Evolutionary conservation across 306 rosid species (phyloP), one percentile per base, ranked within the genome.

Genomic region (Vigna unguiculata): DNA sequence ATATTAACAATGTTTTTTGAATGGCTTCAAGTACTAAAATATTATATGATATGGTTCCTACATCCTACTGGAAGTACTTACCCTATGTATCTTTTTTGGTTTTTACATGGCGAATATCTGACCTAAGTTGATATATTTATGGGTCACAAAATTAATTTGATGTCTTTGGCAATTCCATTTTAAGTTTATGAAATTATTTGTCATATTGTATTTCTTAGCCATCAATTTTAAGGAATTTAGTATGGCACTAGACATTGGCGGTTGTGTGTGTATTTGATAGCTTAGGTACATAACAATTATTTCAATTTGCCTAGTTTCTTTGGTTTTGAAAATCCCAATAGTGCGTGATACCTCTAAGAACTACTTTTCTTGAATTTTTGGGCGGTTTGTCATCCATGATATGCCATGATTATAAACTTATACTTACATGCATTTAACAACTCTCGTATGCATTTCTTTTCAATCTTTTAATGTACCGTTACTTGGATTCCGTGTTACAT

Each of bases 401-500:
- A 45, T 52, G 66, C 12, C n/a, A 19, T 54, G 15, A 16, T 53
- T 63, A 64, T 55, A 55, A 4, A 55, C 61, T 4, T 55, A 9
- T 15, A 62, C 43, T 73, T 72, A 22, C 71, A 38, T 21, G 8
- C 14, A 6, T 48, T 10, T 21, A 62, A 51, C 21, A 36, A 53
- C 59, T n/a, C 15, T 32, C 11, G 9, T 57, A 36, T 25, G 58
- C 38, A 6, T 22, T 59, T 67, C 8, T 59, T 36, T 38, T 49
- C 30, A 28, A 5, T 52, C 9, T 17, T 36, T 13, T 47, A 2
- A 10, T 34, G 15, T 71, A 1, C 5, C 8, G 1, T 16, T n/a
- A 34, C 46, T 71, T 71, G 47, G 30, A 55, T 46, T 55, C 8
- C 21, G 30, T 74, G 63, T 71, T 64, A 2, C 17, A 34, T 38